phyloP scores from a whole-genome alignment of 352 stramenopile genomes.

The Phytophthora palmivora region DNA sequence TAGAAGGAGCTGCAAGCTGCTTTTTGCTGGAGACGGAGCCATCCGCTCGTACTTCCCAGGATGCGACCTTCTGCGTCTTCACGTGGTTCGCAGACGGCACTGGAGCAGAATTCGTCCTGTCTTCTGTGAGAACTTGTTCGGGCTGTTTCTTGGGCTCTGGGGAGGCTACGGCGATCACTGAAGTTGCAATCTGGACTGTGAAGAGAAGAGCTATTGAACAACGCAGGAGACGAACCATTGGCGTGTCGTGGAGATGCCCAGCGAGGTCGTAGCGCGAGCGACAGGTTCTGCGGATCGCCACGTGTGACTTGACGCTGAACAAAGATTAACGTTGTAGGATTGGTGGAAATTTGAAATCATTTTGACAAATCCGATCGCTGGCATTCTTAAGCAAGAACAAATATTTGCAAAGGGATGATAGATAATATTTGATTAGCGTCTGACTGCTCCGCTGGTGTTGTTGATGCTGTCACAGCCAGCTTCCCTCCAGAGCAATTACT shows the following conservation, averaged over 20 bases:
- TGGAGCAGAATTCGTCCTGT: conserved; percentile 8
- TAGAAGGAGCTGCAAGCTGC: background rate
- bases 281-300: conserved; percentile 11
- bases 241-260: background rate
- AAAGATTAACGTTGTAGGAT: background rate
- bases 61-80: conserved; percentile 7
- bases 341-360: too few species aligned
- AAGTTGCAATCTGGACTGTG: conserved; percentile 11
- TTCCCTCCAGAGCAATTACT: too few species aligned
- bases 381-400: too few species aligned
- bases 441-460: conserved; percentile 14
- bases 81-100: conserved; percentile 5
- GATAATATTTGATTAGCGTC: conserved; percentile 24
- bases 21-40: conserved; percentile 26
- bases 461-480: conserved; percentile 9
- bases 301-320: conserved; percentile 8
- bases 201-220: conserved; percentile 10
- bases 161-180: background rate
- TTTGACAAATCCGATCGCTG: too few species aligned
- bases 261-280: conserved; percentile 9
- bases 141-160: conserved; percentile 23
- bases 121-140: background rate
- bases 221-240: conserved; percentile 8
- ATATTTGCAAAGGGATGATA: conserved; percentile 20
- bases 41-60: conserved; percentile 34